A percentile compares a stretch with the other conserved stretches of the same genome.
phyloP scores from a whole-genome alignment of 306 rosid species.

The Cucurbita pepo region DNA sequence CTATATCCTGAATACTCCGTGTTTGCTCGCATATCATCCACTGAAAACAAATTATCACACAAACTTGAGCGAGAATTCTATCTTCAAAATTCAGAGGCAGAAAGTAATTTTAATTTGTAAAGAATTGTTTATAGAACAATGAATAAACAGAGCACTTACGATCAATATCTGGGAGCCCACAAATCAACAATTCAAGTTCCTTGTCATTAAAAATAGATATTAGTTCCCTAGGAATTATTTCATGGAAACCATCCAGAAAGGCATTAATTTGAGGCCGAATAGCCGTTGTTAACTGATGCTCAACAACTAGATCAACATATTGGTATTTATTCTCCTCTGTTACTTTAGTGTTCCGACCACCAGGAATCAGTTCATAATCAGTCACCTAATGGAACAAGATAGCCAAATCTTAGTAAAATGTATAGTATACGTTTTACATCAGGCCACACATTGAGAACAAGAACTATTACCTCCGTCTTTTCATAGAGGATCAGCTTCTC shows the following conservation, averaged over 20 bases:
- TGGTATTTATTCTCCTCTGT: slow-evolving; percentile 92
- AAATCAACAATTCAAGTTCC: slow-evolving; percentile 82
- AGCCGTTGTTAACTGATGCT: slow-evolving; percentile 87
- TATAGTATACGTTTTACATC: background rate
- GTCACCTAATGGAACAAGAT: slow-evolving; percentile 47
- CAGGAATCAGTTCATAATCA: slow-evolving; percentile 85
- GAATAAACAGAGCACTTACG: slow-evolving; percentile 28
- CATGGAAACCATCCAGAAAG: slow-evolving; percentile 74
- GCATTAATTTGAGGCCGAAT: slow-evolving; percentile 94
- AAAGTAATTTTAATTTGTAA: background rate
- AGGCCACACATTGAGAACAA: background rate
- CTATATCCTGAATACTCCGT: slow-evolving; percentile 93
- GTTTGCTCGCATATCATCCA: slow-evolving; percentile 95
- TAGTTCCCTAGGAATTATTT: slow-evolving; percentile 51
- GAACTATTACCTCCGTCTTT: slow-evolving; percentile 54
- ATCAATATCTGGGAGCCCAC: slow-evolving; percentile 97
- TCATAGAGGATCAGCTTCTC: slow-evolving; percentile 84
- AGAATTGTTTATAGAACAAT: background rate
- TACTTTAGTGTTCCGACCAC: slow-evolving; percentile 85
- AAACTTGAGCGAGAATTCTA: slow-evolving; percentile 9
- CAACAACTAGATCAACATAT: slow-evolving; percentile 81
- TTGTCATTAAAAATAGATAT: slow-evolving; percentile 84
- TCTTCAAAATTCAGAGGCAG: background rate
- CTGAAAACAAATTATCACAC: slow-evolving; percentile 26
- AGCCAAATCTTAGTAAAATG: background rate